Evolutionary conservation across 768 basidiomycete species (phyloP), one percentile per base, ranked within the genome.

Genomic region (Guyanaporus albipodus): DNA sequence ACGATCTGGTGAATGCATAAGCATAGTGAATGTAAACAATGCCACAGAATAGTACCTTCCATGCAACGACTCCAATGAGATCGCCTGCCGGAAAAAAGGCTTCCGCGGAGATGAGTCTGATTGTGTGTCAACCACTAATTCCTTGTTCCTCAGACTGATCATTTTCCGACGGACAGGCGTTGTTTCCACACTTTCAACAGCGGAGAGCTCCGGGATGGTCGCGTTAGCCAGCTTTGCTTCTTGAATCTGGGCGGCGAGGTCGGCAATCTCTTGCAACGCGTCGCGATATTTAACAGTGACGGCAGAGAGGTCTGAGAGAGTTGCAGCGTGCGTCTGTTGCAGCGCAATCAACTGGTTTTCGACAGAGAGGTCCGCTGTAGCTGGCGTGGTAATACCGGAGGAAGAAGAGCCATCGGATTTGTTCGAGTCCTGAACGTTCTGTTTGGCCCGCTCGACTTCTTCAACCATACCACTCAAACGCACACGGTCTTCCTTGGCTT

Each of bases 181-280:
- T 8, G 66, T 65, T 45, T 85, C 85, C 44, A 44, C 53, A 27
- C 72, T 73, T 23, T 73, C 75, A 22, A 51, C 39, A 21, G 61
- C 51, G 12, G 72, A 66, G 17, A 71, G 63, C 39, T 81, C 79
- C 7, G 69, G 62, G 32, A 70, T 59, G 17, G 63, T 55, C 8
- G 76, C 64, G 52, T 76, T 79, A 56, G 73, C 77, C 36, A 92
- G 78, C 57, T 85, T 91, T 8, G 82, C 78, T 62, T 95, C 94
- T 59, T 93, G 82, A 26, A 95, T 83, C 64, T 96, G 91, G n/a
- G 83, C 78, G 15, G 86, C 85, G 32, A 99, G 78, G 57, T 94
- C 91, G n/a, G 87, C 87, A 48, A 99, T 95, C 66, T 95, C 90
- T 39, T 80, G 79, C 24, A 97, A 75, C 15, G 94, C 89, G 49